Evolutionary conservation across 495 filamentous ascomycete genomes (phyloP).

Genomic region (Trichoderma gamsii): DNA sequence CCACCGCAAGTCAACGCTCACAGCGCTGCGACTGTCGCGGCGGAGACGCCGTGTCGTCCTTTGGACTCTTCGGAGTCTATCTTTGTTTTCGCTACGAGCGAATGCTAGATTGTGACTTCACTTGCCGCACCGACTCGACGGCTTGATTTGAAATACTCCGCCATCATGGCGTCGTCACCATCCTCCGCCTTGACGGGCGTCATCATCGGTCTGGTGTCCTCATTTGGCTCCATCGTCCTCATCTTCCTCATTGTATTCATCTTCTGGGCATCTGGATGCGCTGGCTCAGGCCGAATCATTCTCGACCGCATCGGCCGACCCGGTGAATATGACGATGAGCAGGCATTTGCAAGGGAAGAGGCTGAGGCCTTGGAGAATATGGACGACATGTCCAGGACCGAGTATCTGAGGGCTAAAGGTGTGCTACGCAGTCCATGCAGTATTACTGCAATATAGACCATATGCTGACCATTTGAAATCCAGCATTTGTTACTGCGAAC

Average conservation of each 20-base stretch:
- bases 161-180: slow-evolving; percentile 22
- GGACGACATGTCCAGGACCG: slow-evolving; percentile 85
- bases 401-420: slow-evolving; percentile 97
- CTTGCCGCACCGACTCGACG: not conserved
- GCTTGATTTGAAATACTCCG: not conserved
- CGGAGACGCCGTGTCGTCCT: slow-evolving; percentile 4
- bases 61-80: not conserved
- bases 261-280: slow-evolving; percentile 93
- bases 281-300: slow-evolving; percentile 79
- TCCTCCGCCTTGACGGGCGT: slow-evolving; percentile 60
- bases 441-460: not conserved
- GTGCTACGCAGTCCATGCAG: slow-evolving; percentile 22
- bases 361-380: slow-evolving; percentile 89
- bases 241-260: slow-evolving; percentile 74
- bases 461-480: not conserved
- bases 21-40: slow-evolving; percentile 8
- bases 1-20: not conserved
- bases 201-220: slow-evolving; percentile 91
- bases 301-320: slow-evolving; percentile 89
- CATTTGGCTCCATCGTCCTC: slow-evolving; percentile 84
- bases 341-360: slow-evolving; percentile 86
- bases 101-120: slow-evolving; percentile 2
- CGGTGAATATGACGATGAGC: slow-evolving; percentile 96
- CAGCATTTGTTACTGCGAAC: slow-evolving; percentile 90
- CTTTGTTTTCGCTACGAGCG: slow-evolving; percentile 6